Percentiles rank a stretch among this genome's conserved stretches.
phyloP scores from a whole-genome alignment of 2,329 filamentous ascomycete species.

The Aphanocladium album region DNA sequence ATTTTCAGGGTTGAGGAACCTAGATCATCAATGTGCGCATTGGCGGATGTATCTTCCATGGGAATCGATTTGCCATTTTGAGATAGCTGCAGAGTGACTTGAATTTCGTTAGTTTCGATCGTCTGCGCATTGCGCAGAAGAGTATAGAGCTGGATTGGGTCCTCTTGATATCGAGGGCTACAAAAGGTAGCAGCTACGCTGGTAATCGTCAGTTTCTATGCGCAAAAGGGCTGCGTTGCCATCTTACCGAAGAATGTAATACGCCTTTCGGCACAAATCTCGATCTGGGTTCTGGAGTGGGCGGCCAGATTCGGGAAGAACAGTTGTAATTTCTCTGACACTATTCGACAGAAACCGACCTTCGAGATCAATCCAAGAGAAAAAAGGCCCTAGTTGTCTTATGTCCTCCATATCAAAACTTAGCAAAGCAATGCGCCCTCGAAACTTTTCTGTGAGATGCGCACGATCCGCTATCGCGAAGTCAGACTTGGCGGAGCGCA shows the following conservation, averaged over 20 bases:
- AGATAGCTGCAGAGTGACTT: constrained; percentile 21
- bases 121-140: constrained; percentile 13
- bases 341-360: constrained; percentile 27
- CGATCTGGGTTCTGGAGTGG: constrained; percentile 19
- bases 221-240: too few species aligned
- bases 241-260: constrained; percentile 28
- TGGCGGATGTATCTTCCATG: constrained; percentile 17
- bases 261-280: constrained; percentile 26
- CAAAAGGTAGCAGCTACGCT: background rate
- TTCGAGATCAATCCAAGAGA: constrained; percentile 30
- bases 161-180: background rate
- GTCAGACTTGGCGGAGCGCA: constrained; percentile 15
- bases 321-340: constrained; percentile 30
- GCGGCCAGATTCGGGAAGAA: constrained; percentile 15
- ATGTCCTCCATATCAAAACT: constrained; percentile 33
- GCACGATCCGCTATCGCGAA: constrained; percentile 34
- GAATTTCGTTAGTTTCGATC: constrained; percentile 28
- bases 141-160: background rate
- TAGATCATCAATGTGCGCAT: constrained; percentile 27
- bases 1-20: constrained; percentile 18
- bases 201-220: too few species aligned
- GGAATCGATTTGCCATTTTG: constrained; percentile 21
- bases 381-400: constrained; percentile 23
- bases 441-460: constrained; percentile 23
- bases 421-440: constrained; percentile 24